Evolutionary conservation across 228 moss, liverwort and hornwort species (phyloP).

Genomic region (Sphagnum magellanicum): DNA sequence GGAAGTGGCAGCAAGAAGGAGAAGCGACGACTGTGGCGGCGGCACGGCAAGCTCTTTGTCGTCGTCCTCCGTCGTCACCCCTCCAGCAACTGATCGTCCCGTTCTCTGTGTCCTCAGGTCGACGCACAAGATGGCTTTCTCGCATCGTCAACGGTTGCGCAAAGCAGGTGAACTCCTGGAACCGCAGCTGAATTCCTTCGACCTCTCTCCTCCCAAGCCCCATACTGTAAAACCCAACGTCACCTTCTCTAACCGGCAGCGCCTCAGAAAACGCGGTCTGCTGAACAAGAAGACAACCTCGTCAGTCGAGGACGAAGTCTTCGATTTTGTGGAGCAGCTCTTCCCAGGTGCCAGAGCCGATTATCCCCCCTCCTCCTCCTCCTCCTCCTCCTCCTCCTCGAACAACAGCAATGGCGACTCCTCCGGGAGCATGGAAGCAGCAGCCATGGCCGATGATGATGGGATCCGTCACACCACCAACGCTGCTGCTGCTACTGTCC

Average conservation of each 20-base stretch:
- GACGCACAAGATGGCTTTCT: conserved; percentile 30
- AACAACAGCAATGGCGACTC: conserved; percentile 2
- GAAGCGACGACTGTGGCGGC: background rate
- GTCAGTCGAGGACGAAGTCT: conserved; percentile 37
- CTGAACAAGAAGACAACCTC: conserved; percentile 17
- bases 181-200: conserved; percentile 54
- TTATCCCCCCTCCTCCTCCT: conserved; percentile 24
- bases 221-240: conserved; percentile 35
- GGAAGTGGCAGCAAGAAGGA: background rate
- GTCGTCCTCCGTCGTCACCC: background rate
- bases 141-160: conserved; percentile 62
- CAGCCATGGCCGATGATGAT: background rate
- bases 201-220: conserved; percentile 37
- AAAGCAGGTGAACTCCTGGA: conserved; percentile 47
- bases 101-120: conserved; percentile 23
- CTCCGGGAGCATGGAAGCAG: background rate
- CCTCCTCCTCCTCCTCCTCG: conserved; percentile 18
- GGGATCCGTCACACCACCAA: background rate
- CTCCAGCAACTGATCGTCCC: conserved; percentile 3
- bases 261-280: conserved; percentile 38
- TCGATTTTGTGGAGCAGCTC: conserved; percentile 66
- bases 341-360: conserved; percentile 59
- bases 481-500: conserved; percentile 1
- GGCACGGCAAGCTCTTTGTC: background rate
- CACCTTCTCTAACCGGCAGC: conserved; percentile 64